These are phyloP conservation scores for Metarhizium sp. DNA, from an alignment of 2,329 filamentous ascomycete genomes.

Conservation along the genomic window DNA sequence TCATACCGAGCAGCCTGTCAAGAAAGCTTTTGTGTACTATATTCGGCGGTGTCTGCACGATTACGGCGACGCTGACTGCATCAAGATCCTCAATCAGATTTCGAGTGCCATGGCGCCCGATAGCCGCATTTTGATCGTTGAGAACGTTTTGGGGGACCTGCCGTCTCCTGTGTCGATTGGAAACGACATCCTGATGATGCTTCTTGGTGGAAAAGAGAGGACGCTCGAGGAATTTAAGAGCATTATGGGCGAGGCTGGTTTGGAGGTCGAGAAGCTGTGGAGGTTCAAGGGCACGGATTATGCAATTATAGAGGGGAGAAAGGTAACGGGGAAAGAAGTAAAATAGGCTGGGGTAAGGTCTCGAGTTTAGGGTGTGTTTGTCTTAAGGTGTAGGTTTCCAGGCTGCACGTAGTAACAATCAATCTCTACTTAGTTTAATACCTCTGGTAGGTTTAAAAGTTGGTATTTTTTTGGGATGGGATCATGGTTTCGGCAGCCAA, in stretches of 20 bases:
- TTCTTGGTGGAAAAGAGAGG: conserved; percentile 23
- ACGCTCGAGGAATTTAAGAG: conserved; percentile 15
- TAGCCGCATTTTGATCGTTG: conserved; percentile 23
- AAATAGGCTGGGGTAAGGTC: no score
- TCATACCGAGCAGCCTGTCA: conserved; percentile 11
- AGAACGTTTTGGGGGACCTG: conserved; percentile 19
- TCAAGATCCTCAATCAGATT: conserved; percentile 20
- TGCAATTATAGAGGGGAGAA: conserved; percentile 13
- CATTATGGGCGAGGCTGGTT: conserved; percentile 15
- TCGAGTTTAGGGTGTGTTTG: no score
- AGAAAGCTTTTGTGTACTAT: conserved; percentile 24
- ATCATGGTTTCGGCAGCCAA: no score
- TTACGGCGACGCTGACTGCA: conserved; percentile 22
- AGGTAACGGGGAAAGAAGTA: background rate
- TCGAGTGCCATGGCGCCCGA: conserved; percentile 19
- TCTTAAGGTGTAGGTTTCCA: no score
- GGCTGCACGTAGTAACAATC: no score
- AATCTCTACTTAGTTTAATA: no score
- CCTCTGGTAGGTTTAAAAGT: no score
- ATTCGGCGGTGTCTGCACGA: conserved; percentile 28
- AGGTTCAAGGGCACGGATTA: conserved; percentile 4
- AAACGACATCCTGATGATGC: conserved; percentile 23
- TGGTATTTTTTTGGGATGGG: no score
- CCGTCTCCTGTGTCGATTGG: conserved; percentile 14
- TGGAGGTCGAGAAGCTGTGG: conserved; percentile 16